Conservation (phyloP, 495 filamentous ascomycete genomes). For the Rhizodiscina lignyota region DNA sequence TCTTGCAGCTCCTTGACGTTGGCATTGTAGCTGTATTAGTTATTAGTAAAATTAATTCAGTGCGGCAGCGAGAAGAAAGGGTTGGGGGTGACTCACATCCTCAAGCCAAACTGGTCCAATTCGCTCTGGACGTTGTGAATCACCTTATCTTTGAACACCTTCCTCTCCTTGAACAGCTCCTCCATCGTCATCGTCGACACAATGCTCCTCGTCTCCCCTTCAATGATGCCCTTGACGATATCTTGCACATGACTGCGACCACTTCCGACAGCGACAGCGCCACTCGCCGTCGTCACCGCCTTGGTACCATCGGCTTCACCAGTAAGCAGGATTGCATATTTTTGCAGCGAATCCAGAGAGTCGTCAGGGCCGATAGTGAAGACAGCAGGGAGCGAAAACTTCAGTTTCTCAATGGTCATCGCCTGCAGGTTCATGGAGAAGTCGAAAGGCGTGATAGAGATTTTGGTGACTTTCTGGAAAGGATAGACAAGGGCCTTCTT, state of each 20-base stretch:
- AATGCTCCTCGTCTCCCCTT: conserved; percentile 65
- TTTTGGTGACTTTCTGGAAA: conserved; percentile 25
- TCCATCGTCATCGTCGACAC: conserved; percentile 76
- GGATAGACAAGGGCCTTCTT: conserved; percentile 37
- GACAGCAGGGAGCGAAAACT: conserved; percentile 62
- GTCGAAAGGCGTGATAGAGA: conserved; percentile 59
- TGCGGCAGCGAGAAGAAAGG: background rate
- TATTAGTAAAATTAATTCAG: too few relatives aligned
- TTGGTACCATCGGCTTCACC: conserved; percentile 30
- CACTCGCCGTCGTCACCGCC: conserved; percentile 19
- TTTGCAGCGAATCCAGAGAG: conserved; percentile 44
- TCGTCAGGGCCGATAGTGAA: conserved; percentile 71
- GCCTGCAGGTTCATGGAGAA: conserved; percentile 61
- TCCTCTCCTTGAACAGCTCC: conserved; percentile 68
- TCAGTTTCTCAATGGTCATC: conserved; percentile 72
- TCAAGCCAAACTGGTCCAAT: conserved; percentile 54
- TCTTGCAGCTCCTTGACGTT: conserved; percentile 77
- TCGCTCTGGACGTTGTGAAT: conserved; percentile 64
- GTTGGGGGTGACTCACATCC: conserved; percentile 24
- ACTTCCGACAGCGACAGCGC: conserved; percentile 8
- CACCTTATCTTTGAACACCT: conserved; percentile 61
- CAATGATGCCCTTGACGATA: conserved; percentile 79
- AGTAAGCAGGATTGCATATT: conserved; percentile 63
- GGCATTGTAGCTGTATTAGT: conserved; percentile 42
- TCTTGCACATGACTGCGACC: conserved; percentile 55